These are phyloP conservation scores for Clarireedia hainanense DNA, from an alignment of 2,329 filamentous ascomycete genomes.

Conservation along the genomic window DNA sequence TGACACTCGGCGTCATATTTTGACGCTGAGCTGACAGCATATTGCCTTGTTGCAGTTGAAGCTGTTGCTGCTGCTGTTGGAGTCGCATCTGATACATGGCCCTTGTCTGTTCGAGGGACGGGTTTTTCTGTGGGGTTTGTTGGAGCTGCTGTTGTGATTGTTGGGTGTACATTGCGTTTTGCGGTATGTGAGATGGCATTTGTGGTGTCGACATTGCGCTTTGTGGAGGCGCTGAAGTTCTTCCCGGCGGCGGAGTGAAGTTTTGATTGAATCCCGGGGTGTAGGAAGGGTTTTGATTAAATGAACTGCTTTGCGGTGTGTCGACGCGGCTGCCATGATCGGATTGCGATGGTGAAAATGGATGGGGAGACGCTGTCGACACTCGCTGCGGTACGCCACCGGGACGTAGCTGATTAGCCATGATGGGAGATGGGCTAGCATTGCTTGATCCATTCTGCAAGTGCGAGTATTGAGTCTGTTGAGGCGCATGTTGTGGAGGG, in stretches of 20 bases:
- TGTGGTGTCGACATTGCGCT: constrained; percentile 43
- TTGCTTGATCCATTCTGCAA: constrained; percentile 75
- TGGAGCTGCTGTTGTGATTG: constrained; percentile 29
- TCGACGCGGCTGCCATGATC: constrained; percentile 59
- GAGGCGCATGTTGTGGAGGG: constrained; percentile 50
- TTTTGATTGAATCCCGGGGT: constrained; percentile 50
- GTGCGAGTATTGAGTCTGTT: constrained; percentile 70
- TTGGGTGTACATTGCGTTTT: constrained; percentile 28
- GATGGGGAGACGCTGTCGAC: constrained; percentile 85
- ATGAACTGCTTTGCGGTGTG: constrained; percentile 68
- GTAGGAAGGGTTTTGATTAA: constrained; percentile 52
- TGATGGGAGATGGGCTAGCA: constrained; percentile 86
- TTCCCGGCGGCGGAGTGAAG: constrained; percentile 48
- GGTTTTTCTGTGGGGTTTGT: constrained; percentile 36
- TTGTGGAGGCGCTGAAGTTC: constrained; percentile 47
- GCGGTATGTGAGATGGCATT: constrained; percentile 34
- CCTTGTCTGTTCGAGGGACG: constrained; percentile 62
- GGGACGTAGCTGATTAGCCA: constrained; percentile 70
- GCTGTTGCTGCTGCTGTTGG: constrained; percentile 63
- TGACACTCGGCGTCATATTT: constrained; percentile 36
- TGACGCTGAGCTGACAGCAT: constrained; percentile 29
- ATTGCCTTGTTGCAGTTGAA: constrained; percentile 51
- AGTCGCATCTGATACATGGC: constrained; percentile 79
- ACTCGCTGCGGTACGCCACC: constrained; percentile 71
- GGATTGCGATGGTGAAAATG: constrained; percentile 73